Base-by-base conservation (phyloP, 257 asterid species). In the Fraxinus americana region DNA sequence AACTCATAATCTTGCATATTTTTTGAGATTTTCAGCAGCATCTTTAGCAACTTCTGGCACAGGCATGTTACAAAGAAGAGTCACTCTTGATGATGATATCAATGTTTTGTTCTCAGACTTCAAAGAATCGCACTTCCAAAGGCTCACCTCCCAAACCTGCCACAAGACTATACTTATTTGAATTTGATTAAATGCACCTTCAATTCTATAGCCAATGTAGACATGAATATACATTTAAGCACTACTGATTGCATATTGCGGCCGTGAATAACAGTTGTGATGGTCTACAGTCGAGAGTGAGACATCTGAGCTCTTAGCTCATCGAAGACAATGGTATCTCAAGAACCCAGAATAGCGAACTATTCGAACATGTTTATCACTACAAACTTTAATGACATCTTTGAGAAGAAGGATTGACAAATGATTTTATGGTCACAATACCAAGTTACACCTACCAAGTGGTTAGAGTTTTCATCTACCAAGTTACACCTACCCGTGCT, bases 11-110 rank as follows among this genome's bases (percentile, higher is more conserved):
- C 83, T 94, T 1, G 97, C 94, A 65, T 87, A 85, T 81, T 79
- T 89, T 75, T 73, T 88, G 85, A 92, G 91, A 73, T 54, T 67
- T 35, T 67, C 83, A 69, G 85, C 87, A 75, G 92, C 94, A 74
- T 77, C 78, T 82, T 81, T 88, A 54, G 89, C 81, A 59, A 82
- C 59, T 39, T 90, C 90, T 13, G 97, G 94, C 34, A 90, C 91
- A 45, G 90, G 87, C 90, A 91, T 45, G 85, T 92, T 91, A 70
- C 86, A 86, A n/a, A 91, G 67, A 66, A 94, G 88, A 35, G 97
- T 92, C 67, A 92, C 92, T 76, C 98, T 89, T 39, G 98, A 82
- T 1, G 98, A 88, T 43, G 98, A 81, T 52, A 91, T 82, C 91
- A 90, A 57, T 11, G 83, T 66, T 73, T 77, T 89, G 2, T 8